Conservation (phyloP, 208 protist genomes). For the Leishmania mexicana region DNA sequence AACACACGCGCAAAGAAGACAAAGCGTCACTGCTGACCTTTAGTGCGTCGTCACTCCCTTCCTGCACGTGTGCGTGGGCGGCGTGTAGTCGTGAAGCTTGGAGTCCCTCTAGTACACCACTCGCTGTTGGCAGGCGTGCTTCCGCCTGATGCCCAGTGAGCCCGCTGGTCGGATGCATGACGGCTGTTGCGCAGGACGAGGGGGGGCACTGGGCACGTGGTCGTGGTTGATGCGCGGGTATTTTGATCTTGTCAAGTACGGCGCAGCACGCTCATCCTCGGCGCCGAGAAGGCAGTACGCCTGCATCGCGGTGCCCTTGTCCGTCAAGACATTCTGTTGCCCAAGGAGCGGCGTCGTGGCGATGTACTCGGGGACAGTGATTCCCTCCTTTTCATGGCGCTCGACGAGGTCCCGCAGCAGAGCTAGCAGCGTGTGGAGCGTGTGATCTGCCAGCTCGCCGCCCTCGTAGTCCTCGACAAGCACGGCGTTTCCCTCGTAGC, state of each 20-base stretch:
- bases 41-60: background rate
- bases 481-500: constrained; percentile 86
- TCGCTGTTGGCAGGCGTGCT: constrained; percentile 2
- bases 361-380: constrained; percentile 82
- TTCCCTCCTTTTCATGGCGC: constrained; percentile 35
- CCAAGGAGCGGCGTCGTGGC: constrained; percentile 39
- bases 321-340: constrained; percentile 56
- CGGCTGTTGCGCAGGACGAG: background rate
- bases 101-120: constrained; percentile 5
- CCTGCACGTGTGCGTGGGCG: background rate
- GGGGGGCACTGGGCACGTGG: background rate
- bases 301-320: constrained; percentile 61
- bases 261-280: constrained; percentile 16
- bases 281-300: constrained; percentile 71
- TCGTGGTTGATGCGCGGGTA: constrained; percentile 7
- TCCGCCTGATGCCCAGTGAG: constrained; percentile 1
- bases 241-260: constrained; percentile 7
- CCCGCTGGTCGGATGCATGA: constrained; percentile 8
- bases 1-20: constrained; percentile 7
- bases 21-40: background rate
- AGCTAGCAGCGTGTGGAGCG: constrained; percentile 60
- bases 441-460: constrained; percentile 88
- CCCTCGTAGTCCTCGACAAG: constrained; percentile 92
- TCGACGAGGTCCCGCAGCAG: constrained; percentile 77
- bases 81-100: background rate